Percentiles rank a stretch among this genome's conserved stretches.
phyloP scores from a whole-genome alignment of 2,329 filamentous ascomycete species.

The Colletotrichum acutatum region DNA sequence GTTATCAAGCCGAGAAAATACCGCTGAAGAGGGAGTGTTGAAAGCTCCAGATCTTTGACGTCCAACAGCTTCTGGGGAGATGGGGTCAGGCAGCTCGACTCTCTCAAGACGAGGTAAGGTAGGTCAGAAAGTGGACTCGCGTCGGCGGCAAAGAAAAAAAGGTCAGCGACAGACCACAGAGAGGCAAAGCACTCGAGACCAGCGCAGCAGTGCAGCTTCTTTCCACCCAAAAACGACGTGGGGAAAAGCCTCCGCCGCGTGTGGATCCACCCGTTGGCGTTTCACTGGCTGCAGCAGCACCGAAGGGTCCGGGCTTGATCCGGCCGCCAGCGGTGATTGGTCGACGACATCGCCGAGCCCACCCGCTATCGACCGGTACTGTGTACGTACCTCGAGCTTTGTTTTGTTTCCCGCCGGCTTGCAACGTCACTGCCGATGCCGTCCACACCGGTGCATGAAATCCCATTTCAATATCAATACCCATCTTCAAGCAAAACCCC shows the following conservation, averaged over 20 bases:
- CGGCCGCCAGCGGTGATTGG: slow-evolving; percentile 15
- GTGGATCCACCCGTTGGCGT: slow-evolving; percentile 3
- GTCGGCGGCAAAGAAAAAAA: slow-evolving; percentile 19
- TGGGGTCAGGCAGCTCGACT: slow-evolving; percentile 7
- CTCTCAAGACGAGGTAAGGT: not conserved
- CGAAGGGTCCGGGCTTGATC: slow-evolving; percentile 12
- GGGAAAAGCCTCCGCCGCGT: slow-evolving; percentile 5
- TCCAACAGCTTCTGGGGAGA: not conserved
- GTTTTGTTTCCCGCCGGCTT: not conserved
- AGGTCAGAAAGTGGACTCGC: slow-evolving; percentile 13
- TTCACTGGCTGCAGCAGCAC: slow-evolving; percentile 22
- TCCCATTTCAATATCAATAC: not conserved
- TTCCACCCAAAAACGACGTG: not conserved
- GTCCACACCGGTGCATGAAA: not conserved
- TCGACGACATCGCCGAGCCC: not conserved
- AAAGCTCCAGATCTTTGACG: not conserved
- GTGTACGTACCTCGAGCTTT: not conserved
- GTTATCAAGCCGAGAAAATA: not conserved
- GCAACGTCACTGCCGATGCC: not conserved
- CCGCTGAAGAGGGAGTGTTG: not conserved
- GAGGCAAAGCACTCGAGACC: not conserved
- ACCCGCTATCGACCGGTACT: not conserved
- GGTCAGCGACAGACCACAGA: slow-evolving; percentile 9
- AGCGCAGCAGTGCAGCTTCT: not conserved
- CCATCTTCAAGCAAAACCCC: not conserved